Evolutionary conservation across 495 filamentous ascomycete genomes (phyloP).

Genomic region (Neurospora cerealis): DNA sequence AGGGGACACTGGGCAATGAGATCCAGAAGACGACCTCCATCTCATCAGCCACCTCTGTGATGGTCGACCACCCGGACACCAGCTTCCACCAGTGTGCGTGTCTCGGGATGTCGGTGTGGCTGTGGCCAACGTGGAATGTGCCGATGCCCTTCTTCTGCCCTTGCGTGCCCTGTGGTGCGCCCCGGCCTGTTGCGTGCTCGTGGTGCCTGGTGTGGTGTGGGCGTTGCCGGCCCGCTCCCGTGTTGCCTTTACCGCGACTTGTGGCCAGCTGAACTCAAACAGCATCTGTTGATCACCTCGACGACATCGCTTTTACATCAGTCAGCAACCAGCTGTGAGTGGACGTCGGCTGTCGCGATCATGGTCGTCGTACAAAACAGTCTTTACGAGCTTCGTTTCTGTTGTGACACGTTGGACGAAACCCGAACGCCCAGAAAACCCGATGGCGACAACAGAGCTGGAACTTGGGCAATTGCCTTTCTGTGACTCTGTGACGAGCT

Average conservation of each 20-base stretch:
- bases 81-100: neutral
- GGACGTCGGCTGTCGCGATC: neutral
- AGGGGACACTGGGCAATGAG: neutral
- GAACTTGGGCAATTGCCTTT: neutral
- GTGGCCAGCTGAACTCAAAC: neutral
- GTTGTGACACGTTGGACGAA: neutral
- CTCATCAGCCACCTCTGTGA: neutral
- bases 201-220: neutral
- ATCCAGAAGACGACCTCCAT: neutral
- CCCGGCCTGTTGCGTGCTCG: neutral
- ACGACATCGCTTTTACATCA: neutral
- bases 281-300: neutral
- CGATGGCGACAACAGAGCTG: neutral
- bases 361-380: neutral
- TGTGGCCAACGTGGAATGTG: neutral
- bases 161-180: neutral
- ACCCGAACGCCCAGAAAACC: neutral
- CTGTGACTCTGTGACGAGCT: neutral
- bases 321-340: neutral
- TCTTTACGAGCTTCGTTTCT: neutral
- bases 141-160: neutral
- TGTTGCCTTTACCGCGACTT: neutral
- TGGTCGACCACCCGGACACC: neutral
- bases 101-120: neutral
- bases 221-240: neutral